Base-by-base conservation (phyloP, 1,139 yeast species). In the Kodamaea ohmeri region DNA sequence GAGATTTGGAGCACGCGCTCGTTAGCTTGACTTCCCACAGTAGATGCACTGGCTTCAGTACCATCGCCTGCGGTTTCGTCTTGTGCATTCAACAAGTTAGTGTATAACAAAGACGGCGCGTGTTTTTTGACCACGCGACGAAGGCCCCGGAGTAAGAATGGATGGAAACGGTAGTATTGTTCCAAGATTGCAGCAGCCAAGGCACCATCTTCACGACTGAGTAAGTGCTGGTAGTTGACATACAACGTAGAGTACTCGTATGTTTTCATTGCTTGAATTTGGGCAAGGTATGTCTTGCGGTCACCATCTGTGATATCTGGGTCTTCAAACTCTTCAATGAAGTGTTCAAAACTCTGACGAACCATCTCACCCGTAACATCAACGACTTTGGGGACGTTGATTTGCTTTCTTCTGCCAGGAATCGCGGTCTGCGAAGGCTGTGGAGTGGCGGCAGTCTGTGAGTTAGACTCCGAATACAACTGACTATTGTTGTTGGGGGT, bases 291-390 rank as follows among this genome's bases (percentile, higher is more conserved):
- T 25, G 80, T 70, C 44, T 70, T 73, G 4, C 85, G 87, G 30
- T 63, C 65, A 30, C 64, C 60, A 38, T 66, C 67, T 20, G 61
- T 62, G 15, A 52, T 51, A 19, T 58, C 63, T 16, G 56, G 60
- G 11, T 65, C 58, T 7, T 61, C 64, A 52, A 70, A 87, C 32
- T 78, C 83, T 56, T 83, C 87, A 45, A 92, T 64, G 56, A 50
- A 92, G 49, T 76, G 78, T 58, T 89, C 96, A 58, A 92, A 92
- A 20, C 94, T 81, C 58, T 89, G 96, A 38, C 94, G 76, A 12
- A 92, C 97, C 51, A 88, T 87, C 56, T 90, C 97, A 44, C 96
- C 97, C 4, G 96, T 89, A 30, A 83, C 79, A 66, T 92, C 98
- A 15, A 79, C 78, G 21, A 92, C 96, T 58, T 85, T 87, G 25